phyloP scores from a whole-genome alignment of 2,329 filamentous ascomycete species.

The Clonostachys solani region DNA sequence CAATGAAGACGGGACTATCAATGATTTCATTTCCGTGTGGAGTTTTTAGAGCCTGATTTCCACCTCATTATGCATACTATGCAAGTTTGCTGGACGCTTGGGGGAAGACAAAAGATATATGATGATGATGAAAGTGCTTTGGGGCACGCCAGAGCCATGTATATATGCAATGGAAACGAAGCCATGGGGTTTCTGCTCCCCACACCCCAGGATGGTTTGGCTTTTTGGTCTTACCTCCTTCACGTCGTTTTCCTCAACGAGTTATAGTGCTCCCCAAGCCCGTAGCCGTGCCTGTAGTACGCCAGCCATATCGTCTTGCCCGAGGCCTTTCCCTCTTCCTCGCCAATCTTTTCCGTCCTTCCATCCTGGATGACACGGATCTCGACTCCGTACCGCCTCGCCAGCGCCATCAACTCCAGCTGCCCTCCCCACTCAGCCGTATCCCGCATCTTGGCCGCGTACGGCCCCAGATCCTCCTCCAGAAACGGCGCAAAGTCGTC shows the following conservation, averaged over 20 bases:
- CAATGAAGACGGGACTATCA: conserved; percentile 36
- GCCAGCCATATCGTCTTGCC: conserved; percentile 73
- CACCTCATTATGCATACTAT: not conserved
- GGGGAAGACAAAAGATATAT: no score
- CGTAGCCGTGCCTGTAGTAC: conserved; percentile 92
- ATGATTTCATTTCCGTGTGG: conserved; percentile 54
- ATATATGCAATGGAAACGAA: not conserved
- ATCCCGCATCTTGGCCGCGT: conserved; percentile 72
- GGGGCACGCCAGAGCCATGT: not conserved
- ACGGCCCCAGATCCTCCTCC: conserved; percentile 71
- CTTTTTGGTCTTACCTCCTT: not conserved
- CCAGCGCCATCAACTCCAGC: conserved; percentile 81
- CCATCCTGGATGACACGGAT: conserved; percentile 87
- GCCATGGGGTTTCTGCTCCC: no score
- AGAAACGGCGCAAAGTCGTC: conserved; percentile 86
- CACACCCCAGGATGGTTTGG: no score
- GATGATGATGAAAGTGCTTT: no score
- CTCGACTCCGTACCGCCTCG: conserved; percentile 72
- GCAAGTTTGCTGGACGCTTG: no score
- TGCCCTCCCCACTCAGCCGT: conserved; percentile 97
- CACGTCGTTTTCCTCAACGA: conserved; percentile 56
- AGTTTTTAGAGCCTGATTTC: conserved; percentile 15
- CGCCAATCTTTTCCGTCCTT: conserved; percentile 67
- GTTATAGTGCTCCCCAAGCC: conserved; percentile 96
- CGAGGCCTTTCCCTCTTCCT: conserved; percentile 40